Percentiles rank a stretch among this genome's conserved stretches.
Evolutionary conservation across 140 eudicot species (phyloP).

Genomic region (Erigeron philadelphicus): DNA sequence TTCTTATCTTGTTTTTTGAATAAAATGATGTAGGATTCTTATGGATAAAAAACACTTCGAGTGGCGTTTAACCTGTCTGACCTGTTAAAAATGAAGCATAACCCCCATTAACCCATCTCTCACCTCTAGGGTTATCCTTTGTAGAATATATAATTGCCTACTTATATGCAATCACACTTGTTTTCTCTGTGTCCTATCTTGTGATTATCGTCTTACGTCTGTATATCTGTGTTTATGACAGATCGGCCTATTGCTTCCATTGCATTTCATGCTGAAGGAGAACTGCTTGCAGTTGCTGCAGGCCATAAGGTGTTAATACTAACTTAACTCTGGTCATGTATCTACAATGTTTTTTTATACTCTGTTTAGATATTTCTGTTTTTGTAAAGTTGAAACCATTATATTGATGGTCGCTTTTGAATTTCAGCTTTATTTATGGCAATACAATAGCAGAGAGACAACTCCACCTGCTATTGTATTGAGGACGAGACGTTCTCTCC

Average conservation of each 20-base stretch:
- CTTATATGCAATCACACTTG: not conserved
- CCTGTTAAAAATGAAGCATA: not conserved
- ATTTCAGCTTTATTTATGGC: conserved; percentile 86
- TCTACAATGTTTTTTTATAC: not conserved
- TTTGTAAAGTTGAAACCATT: conserved; percentile 5
- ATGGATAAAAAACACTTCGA: not conserved
- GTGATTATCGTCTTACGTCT: conserved; percentile 14
- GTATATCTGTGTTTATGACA: conserved; percentile 19
- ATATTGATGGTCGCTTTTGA: conserved; percentile 20
- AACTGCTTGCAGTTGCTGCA: conserved; percentile 91
- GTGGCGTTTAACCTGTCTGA: not conserved
- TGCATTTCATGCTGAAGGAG: conserved; percentile 97
- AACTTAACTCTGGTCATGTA: conserved; percentile 7
- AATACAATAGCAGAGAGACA: conserved; percentile 57
- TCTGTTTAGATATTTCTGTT: conserved; percentile 5
- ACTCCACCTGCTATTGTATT: conserved; percentile 69
- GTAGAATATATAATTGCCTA: not conserved
- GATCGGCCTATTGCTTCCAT: conserved; percentile 87
- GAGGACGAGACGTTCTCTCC: conserved; percentile 88
- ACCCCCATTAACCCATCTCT: not conserved
- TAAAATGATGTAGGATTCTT: not conserved
- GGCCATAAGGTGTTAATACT: conserved; percentile 80
- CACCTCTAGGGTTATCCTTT: not conserved
- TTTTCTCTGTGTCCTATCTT: not conserved
- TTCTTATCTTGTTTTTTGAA: too few relatives aligned